A percentile compares a stretch with the other conserved stretches of the same genome.
These are phyloP conservation scores for Rhamnella rubrinervis DNA, from an alignment of 331 rosid genomes.

Conservation along the genomic window DNA sequence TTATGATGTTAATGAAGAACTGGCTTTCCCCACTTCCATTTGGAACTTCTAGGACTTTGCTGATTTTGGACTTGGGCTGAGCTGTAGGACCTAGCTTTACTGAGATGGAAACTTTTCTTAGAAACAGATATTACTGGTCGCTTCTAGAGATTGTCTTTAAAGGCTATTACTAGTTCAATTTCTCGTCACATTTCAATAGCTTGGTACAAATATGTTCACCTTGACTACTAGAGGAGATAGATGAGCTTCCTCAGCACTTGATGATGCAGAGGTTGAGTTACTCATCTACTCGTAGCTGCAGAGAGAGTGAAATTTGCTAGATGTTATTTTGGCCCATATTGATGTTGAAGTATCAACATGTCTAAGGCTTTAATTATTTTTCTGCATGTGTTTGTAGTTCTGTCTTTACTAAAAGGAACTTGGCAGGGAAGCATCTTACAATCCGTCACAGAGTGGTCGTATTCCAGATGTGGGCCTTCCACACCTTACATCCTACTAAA, in stretches of 20 bases:
- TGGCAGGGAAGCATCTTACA: slow-evolving; percentile 3
- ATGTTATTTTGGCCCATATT: background rate
- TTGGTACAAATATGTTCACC: slow-evolving; percentile 15
- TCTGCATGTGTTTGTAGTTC: background rate
- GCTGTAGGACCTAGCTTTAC: slow-evolving; percentile 11
- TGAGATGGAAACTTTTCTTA: slow-evolving; percentile 17
- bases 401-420: background rate
- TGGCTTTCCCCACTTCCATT: slow-evolving; percentile 59
- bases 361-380: background rate
- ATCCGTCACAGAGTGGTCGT: background rate
- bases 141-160: slow-evolving; percentile 17
- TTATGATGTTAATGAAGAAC: slow-evolving; percentile 56
- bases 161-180: slow-evolving; percentile 23
- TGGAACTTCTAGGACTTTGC: slow-evolving; percentile 54
- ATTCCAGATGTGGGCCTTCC: background rate
- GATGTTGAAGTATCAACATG: background rate
- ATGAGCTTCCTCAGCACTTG: background rate
- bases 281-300: slow-evolving; percentile 1
- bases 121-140: slow-evolving; percentile 1
- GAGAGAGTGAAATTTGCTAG: background rate
- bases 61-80: slow-evolving; percentile 17
- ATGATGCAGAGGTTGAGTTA: background rate
- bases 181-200: slow-evolving; percentile 24
- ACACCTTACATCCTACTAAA: no score
- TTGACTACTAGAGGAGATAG: slow-evolving; percentile 2